Conservation (phyloP, 2,329 filamentous ascomycete species). For the Penicillium concentricum region DNA sequence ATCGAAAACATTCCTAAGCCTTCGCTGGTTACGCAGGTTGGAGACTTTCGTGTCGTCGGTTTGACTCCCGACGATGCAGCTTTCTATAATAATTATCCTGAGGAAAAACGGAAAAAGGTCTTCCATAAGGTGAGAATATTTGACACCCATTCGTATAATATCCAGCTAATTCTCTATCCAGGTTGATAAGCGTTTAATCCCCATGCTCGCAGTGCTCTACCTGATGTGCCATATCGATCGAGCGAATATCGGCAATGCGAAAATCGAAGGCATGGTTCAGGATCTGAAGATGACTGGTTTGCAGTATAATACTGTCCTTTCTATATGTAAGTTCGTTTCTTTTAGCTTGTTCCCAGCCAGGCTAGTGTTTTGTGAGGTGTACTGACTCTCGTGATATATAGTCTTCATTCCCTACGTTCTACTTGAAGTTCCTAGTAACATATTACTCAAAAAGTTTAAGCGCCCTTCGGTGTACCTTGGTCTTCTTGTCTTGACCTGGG, state of each 20-base stretch:
- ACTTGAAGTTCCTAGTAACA: slow-evolving; percentile 19
- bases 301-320: slow-evolving; percentile 19
- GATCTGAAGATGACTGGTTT: slow-evolving; percentile 14
- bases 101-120: slow-evolving; percentile 8
- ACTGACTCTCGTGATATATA: not conserved
- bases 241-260: slow-evolving; percentile 21
- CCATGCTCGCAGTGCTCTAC: slow-evolving; percentile 18
- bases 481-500: slow-evolving; percentile 13
- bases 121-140: slow-evolving; percentile 9
- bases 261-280: slow-evolving; percentile 14
- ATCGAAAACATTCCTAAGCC: slow-evolving; percentile 8
- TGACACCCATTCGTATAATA: not conserved
- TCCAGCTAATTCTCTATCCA: not conserved
- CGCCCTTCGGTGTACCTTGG: slow-evolving; percentile 18
- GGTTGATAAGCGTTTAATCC: slow-evolving; percentile 16
- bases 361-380: too few species aligned
- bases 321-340: not conserved
- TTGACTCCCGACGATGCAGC: slow-evolving; percentile 13
- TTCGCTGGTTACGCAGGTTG: not conserved
- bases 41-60: slow-evolving; percentile 10
- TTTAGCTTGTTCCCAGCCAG: too few species aligned
- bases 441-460: slow-evolving; percentile 15
- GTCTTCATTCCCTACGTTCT: slow-evolving; percentile 19
- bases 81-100: slow-evolving; percentile 8
- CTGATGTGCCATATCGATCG: slow-evolving; percentile 17